Evolutionary conservation across 2,329 filamentous ascomycete species (phyloP).

Genomic region (Ambrosiella xylebori): DNA sequence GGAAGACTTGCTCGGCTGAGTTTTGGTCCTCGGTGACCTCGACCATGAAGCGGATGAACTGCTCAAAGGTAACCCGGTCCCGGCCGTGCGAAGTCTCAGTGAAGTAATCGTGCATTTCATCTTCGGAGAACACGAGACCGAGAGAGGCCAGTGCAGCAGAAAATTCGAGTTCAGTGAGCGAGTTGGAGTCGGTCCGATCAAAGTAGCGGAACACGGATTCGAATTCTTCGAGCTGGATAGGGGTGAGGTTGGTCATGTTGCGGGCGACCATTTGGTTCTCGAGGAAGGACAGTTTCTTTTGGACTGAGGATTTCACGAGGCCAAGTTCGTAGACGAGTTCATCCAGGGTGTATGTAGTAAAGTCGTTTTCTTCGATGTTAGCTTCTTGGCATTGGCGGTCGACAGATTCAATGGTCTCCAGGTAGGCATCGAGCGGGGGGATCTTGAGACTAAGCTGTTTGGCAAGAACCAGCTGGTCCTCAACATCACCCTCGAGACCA

Average conservation of each 20-base stretch:
- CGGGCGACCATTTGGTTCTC: slow-evolving; percentile 97
- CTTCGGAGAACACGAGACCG: slow-evolving; percentile 87
- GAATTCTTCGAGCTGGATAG: slow-evolving; percentile 95
- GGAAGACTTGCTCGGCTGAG: slow-evolving; percentile 94
- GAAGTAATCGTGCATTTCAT: slow-evolving; percentile 96
- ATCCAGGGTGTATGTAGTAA: slow-evolving; percentile 97
- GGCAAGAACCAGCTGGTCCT: slow-evolving; percentile 83
- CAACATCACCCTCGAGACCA: slow-evolving; percentile 89
- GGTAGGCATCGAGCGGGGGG: slow-evolving; percentile 74
- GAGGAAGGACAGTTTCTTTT: slow-evolving; percentile 90
- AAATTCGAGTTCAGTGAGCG: slow-evolving; percentile 83
- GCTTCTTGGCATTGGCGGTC: slow-evolving; percentile 86
- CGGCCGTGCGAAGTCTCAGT: slow-evolving; percentile 63
- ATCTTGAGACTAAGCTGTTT: slow-evolving; percentile 71
- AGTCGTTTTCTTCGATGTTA: slow-evolving; percentile 98
- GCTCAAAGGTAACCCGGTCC: slow-evolving; percentile 83
- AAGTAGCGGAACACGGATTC: slow-evolving; percentile 98
- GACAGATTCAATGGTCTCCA: slow-evolving; percentile 70
- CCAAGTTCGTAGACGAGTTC: slow-evolving; percentile 87
- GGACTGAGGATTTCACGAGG: slow-evolving; percentile 77
- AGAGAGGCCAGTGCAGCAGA: slow-evolving; percentile 88
- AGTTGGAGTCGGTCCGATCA: slow-evolving; percentile 82
- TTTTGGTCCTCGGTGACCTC: slow-evolving; percentile 98
- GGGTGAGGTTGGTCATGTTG: slow-evolving; percentile 96
- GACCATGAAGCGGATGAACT: slow-evolving; percentile 99